Evolutionary conservation across 2,329 filamentous ascomycete genomes (phyloP), one percentile per base, ranked within the genome.

Genomic region (Helotiales sp.): DNA sequence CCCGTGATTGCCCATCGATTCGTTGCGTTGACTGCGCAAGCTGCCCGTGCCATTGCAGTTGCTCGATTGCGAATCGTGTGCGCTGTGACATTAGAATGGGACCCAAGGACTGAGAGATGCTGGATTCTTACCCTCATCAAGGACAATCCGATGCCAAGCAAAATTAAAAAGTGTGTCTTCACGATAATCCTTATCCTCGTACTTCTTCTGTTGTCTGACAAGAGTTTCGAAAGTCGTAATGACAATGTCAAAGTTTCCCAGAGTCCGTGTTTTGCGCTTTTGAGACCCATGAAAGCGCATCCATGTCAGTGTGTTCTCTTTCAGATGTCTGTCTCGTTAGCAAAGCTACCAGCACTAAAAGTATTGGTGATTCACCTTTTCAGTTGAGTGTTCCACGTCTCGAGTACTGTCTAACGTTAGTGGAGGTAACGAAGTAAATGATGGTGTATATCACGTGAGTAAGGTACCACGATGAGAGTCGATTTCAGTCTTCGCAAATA

Each of bases 171-270:
- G 63, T 0, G 63, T 53, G 24, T 66, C 65, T 2, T 57, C 62
- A 25, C 29, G 10, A 7, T 53, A 61, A 0, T 54, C 54, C 33
- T 61, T 65, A 34, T 80, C 77, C 1, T 70, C 63, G n/a, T 54
- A 42, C n/a, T 52, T 53, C 49, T 57, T 60, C 22, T 49, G 55
- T 24, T 57, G 29, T 17, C 55, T 19, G 5, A 73, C 66, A 0
- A 81, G 66, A 0, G 77, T 81, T 25, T 75, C 73, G 57, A 80
- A 81, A 0, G 78, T 81, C 1, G 79, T 78, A 3, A 80, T 61
- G 22, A 80, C 72, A 9, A 81, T 70, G 47, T 78, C 75, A 1
- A 67, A 68, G 25, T 72, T 48, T 10, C 64, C 60, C n/a, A 79
- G 59, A 1, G 55, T 5, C 64, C 58, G 7, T 66, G 55, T 2